These are phyloP conservation scores for Plasmodium relictum DNA, from an alignment of 169 alveolate species.

Conservation along the genomic window DNA sequence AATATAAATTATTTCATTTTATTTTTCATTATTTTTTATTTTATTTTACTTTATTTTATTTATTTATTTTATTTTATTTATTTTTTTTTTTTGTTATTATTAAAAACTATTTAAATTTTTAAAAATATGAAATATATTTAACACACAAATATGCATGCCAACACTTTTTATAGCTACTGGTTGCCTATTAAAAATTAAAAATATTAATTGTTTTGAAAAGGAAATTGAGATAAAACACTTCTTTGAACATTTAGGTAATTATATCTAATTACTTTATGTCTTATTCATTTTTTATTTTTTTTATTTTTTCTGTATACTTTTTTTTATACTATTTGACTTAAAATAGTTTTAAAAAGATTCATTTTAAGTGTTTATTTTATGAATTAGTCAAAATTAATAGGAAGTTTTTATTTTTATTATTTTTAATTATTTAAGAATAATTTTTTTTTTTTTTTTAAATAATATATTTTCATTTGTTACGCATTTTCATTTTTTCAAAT, in stretches of 20 bases:
- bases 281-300: not conserved
- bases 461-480: no score
- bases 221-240: slow-evolving; percentile 55
- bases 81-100: not conserved
- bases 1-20: not conserved
- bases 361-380: not conserved
- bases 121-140: not conserved
- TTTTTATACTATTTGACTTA: not conserved
- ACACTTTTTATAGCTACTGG: slow-evolving; percentile 59
- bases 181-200: slow-evolving; percentile 59
- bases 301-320: slow-evolving; percentile 5
- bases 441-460: no score
- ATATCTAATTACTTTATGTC: not conserved
- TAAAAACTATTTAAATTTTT: no score
- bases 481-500: no score
- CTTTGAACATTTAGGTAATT: slow-evolving; percentile 62
- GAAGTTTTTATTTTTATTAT: no score
- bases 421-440: no score
- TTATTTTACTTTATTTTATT: not conserved
- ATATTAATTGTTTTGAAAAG: slow-evolving; percentile 42
- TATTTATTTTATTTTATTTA: not conserved
- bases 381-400: no score
- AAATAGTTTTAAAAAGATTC: not conserved
- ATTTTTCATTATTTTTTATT: not conserved
- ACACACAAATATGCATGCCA: not conserved